Evolutionary conservation across 2,329 filamentous ascomycete species (phyloP).

Genomic region (Sclerotinia borealis): DNA sequence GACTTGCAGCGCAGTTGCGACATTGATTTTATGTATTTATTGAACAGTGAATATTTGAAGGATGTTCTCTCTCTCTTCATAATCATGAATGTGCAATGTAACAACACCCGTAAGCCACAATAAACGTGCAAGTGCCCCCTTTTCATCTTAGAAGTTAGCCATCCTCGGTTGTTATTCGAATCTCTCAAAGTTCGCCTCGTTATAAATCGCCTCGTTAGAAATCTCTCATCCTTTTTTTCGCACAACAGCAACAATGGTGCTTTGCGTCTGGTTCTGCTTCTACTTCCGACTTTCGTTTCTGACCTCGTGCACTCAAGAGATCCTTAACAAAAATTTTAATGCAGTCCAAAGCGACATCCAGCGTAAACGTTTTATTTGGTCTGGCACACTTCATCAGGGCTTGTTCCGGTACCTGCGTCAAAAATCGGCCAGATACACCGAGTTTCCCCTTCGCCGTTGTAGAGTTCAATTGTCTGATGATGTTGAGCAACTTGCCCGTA

Average conservation of each 20-base stretch:
- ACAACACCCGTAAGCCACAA: neutral
- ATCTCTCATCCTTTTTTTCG: neutral
- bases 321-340: neutral
- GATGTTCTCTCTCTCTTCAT: too few relatives aligned
- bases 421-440: constrained; percentile 18
- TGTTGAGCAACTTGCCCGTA: constrained; percentile 15
- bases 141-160: neutral
- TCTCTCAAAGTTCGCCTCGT: neutral
- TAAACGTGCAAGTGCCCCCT: neutral
- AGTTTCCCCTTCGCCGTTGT: neutral
- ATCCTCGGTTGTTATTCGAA: neutral
- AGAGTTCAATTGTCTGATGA: constrained; percentile 20
- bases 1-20: too few relatives aligned
- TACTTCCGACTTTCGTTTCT: neutral
- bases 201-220: neutral
- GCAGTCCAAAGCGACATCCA: neutral
- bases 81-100: neutral
- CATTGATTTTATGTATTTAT: too few relatives aligned
- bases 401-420: constrained; percentile 26
- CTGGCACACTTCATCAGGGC: constrained; percentile 22
- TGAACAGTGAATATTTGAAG: neutral
- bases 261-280: neutral
- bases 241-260: neutral
- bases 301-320: neutral
- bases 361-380: neutral